Base-by-base conservation (phyloP, 2,329 filamentous ascomycete genomes). In the Xylaria sp. region DNA sequence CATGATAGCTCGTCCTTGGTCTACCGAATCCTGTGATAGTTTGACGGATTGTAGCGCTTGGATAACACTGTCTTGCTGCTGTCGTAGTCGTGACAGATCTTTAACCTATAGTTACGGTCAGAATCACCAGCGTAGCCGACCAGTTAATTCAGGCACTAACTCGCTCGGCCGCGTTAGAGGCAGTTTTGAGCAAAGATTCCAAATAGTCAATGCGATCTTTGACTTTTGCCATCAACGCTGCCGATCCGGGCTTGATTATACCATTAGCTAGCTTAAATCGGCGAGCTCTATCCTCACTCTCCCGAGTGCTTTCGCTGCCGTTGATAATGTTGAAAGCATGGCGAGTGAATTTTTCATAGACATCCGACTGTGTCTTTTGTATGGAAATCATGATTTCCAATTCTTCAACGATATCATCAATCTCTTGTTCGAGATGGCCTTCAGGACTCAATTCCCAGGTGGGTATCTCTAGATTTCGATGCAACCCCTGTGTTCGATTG, bases 1-100 rank as follows among this genome's bases (percentile, higher is more conserved):
- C 69, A 79, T 75, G 30, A 80, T 76, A 5, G 77, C 69, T 18
- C 77, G 70, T 6, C 77, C 77, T 65, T 79, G 78, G 8, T 73
- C 69, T 39, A 77, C 72, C 23, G 69, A 75, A 63, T 80, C 75
- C 28, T 75, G 73, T n/a, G 78, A 77, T 34, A 72, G 59, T 7
- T 71, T 65, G 12, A 79, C 70, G 15, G 77, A 77, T 12, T 72
- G 72, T 46, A 75, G 75, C 7, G 78, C 76, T 55, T 80, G 77
- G 32, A 79, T 75, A 23, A 79, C 76, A 8, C 74, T 76, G 0
- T 76, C 74, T 66, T 80, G 77, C 58, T 80, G 78, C 56, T 79
- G 78, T 64, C 79, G 78, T 28, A 80, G 73, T 13, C 72, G 58
- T 63, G 20, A 80, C 67, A 23, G 77, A 66, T 74, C 76, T 53